These are phyloP conservation scores for Aspergillus latus DNA, from an alignment of 2,329 filamentous ascomycete species.

Conservation along the genomic window DNA sequence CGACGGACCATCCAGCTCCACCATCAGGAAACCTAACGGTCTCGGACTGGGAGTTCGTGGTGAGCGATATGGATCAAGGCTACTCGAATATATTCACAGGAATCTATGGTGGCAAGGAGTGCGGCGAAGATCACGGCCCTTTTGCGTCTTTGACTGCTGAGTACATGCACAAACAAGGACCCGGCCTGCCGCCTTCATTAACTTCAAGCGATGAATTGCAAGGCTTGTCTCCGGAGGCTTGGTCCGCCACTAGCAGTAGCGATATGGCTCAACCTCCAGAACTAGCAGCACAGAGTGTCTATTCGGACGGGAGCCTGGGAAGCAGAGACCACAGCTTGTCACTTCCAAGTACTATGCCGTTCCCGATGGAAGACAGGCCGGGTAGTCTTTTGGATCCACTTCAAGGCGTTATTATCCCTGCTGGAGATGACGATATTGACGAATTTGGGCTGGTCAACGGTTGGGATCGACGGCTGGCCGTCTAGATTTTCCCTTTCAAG, in stretches of 20 bases:
- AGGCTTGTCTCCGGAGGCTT: conserved; percentile 39
- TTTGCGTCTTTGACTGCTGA: conserved; percentile 37
- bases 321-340: conserved; percentile 50
- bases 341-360: conserved; percentile 22
- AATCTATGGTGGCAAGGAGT: conserved; percentile 48
- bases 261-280: conserved; percentile 34
- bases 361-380: conserved; percentile 32
- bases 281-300: conserved; percentile 53
- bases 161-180: conserved; percentile 30
- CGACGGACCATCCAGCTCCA: conserved; percentile 24
- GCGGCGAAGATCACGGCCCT: conserved; percentile 36
- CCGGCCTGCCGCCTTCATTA: conserved; percentile 19
- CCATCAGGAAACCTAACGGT: conserved; percentile 52
- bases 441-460: conserved; percentile 34
- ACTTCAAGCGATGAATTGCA: conserved; percentile 31
- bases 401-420: conserved; percentile 38
- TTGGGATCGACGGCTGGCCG: conserved; percentile 34
- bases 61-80: conserved; percentile 76
- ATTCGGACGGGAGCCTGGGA: conserved; percentile 60
- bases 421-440: conserved; percentile 34
- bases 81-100: conserved; percentile 71
- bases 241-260: conserved; percentile 42
- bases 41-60: conserved; percentile 77
- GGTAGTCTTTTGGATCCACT: conserved; percentile 35
- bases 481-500: conserved; percentile 17